Percentiles rank a stretch among this genome's conserved stretches.
phyloP scores from a whole-genome alignment of 129 eudicot genomes.

The Flaveria robusta region DNA sequence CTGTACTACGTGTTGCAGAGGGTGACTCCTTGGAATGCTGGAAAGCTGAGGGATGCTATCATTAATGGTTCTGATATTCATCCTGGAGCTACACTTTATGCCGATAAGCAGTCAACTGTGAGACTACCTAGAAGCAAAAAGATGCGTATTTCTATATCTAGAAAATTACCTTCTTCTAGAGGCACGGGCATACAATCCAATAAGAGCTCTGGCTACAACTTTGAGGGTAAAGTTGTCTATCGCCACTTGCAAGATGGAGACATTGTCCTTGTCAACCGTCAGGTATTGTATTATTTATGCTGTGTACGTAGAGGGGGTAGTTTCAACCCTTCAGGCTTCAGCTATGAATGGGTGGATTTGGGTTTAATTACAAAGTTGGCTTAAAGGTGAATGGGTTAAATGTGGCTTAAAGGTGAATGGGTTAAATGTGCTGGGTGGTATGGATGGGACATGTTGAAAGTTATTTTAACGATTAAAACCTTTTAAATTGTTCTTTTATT shows the following conservation, averaged over 20 bases:
- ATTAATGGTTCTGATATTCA: conserved; percentile 75
- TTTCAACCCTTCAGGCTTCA: neutral
- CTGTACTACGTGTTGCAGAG: conserved; percentile 50
- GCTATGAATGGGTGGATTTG: neutral
- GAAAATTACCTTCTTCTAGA: conserved; percentile 89
- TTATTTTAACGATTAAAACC: neutral
- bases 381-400: neutral
- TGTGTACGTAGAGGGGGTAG: neutral
- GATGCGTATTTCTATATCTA: conserved; percentile 65
- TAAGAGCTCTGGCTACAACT: conserved; percentile 46
- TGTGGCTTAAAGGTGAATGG: no score
- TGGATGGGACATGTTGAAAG: neutral
- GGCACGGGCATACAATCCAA: conserved; percentile 59
- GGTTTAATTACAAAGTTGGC: neutral
- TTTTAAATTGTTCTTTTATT: neutral
- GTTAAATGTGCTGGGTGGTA: neutral
- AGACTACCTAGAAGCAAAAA: conserved; percentile 54
- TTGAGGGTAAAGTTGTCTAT: conserved; percentile 77
- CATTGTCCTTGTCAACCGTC: conserved; percentile 92
- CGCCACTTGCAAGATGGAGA: conserved; percentile 98
- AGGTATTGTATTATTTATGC: conserved; percentile 45
- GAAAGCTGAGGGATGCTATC: conserved; percentile 67
- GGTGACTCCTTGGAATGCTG: conserved; percentile 93
- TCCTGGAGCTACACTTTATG: conserved; percentile 84
- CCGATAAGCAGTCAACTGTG: conserved; percentile 54